phyloP scores from a whole-genome alignment of 2,329 filamentous ascomycete species.

The Teratosphaeria pseudoeucalypti region DNA sequence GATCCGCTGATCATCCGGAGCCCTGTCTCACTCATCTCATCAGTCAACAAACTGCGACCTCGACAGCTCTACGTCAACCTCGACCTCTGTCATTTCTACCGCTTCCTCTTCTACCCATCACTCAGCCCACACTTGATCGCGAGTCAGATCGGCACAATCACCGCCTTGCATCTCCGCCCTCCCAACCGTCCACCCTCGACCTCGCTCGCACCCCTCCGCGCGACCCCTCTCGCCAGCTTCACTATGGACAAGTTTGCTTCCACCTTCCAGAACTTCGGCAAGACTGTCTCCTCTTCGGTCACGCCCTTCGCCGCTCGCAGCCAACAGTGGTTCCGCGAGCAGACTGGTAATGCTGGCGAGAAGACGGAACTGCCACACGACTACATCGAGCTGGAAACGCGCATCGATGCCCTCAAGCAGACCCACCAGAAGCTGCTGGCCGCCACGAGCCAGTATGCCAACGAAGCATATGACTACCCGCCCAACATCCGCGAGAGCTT shows the following conservation, averaged over 20 bases:
- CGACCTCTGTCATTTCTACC: neutral
- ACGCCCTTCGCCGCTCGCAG: conserved; percentile 88
- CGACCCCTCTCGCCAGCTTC: neutral
- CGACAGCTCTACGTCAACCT: neutral
- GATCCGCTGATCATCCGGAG: neutral
- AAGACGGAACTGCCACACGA: conserved; percentile 97
- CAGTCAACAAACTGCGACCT: neutral
- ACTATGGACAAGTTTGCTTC: conserved; percentile 60
- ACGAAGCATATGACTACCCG: conserved; percentile 84
- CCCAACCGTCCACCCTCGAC: neutral
- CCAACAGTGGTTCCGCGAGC: conserved; percentile 96
- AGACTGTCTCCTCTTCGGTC: conserved; percentile 62
- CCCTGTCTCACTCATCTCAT: neutral
- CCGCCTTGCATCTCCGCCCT: neutral
- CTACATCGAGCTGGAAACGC: conserved; percentile 97
- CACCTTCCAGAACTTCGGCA: conserved; percentile 58
- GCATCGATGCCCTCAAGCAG: conserved; percentile 91
- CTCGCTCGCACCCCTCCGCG: neutral
- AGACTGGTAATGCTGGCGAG: conserved; percentile 87
- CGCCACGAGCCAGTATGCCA: conserved; percentile 90
- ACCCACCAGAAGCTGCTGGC: conserved; percentile 95
- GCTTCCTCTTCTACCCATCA: neutral
- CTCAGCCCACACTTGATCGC: neutral
- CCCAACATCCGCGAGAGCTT: conserved; percentile 98
- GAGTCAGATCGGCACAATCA: neutral